Evolutionary conservation across 768 basidiomycete genomes (phyloP), one percentile per base, ranked within the genome.

Genomic region (Cubamyces sp.): DNA sequence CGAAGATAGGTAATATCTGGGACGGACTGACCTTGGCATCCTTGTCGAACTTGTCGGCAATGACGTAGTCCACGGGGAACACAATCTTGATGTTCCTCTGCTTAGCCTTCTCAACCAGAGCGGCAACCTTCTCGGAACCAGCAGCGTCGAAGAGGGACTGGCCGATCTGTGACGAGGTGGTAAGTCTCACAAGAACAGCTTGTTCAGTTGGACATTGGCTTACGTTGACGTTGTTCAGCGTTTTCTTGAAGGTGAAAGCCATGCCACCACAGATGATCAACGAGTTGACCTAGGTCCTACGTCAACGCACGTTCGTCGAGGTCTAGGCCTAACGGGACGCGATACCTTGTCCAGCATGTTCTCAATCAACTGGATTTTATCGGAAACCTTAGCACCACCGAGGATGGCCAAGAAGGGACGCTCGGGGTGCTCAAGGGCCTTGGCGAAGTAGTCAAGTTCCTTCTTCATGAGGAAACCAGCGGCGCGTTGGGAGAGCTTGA

Each of bases 191-290:
- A 21, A 11, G 47, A 16, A 9, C 45, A 11, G 9, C n/a, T 21
- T 1, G 18, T 40, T 56, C 3, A 6, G 14, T 5, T 28, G 18
- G 3, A 16, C 18, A 21, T 28, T 7, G 34, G 70, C 84, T 64
- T 70, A 92, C 94, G 50, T 85, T 74, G 48, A 94, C 82, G 63
- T 86, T 82, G 60, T 98, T 84, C 60, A 96, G 81, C 6, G 88
- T 91, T 81, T 98, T 98, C 78, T 96, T 94, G 85, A 99, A 99
- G 60, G 96, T 99, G 79, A 97, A 99, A 39, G 94, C 92, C 96
- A 99, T 99, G 28, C 96, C 96, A 71, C 96, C 96, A 66, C 94
- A 91, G 68, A 99, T 92, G 74, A 99, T 98, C 66, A 99, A 80
- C 23, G 91, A 92, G 78, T 99, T 81, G 77, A 98, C 96, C 92